Evolutionary conservation across 305 asterid genomes (phyloP), one percentile per base, ranked within the genome.

Genomic region (Nicotiana rustica): DNA sequence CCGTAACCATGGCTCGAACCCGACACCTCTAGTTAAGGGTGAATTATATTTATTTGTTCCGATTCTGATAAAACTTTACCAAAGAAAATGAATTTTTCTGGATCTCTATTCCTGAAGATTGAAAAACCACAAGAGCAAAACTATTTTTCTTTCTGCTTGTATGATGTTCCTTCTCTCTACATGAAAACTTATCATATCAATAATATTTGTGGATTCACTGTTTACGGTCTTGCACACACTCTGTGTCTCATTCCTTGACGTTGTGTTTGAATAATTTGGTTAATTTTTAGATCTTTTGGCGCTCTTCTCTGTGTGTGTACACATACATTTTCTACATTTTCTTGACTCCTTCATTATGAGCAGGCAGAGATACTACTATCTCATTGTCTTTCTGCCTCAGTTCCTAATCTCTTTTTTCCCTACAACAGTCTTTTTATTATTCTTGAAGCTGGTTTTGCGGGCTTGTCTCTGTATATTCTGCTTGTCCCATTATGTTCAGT

Each of bases 401-500:
- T 47, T 73, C 4, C 62, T 13, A 12, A 6, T 19, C 47, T 7
- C 2, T 38, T 70, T 1, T 0, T 29, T 33, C 78, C 7, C 41
- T 13, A 25, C 25, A 13, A 49, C 33, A 73, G 10, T 44, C 60
- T 12, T 79, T 10, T 38, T 83, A 21, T 18, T 35, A 19, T 77
- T 77, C 36, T 55, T 0, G n/a, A 80, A 41, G 29, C 14, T 66
- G 77, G 4, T 49, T 80, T 65, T 66, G 31, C 52, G 83, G 47
- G 47, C 19, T 80, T 64, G 1, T 80, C 44, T 41, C 0, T 47
- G 60, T 47, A 29, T 31, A 49, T 56, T 80, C 66, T 61, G 52
- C 19, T 69, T 68, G 31, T 52, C 64, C 64, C 3, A 10, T 57
- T 12, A 31, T 25, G 25, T 25, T 25, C 25, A 25, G 25, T 25